Base-by-base conservation (phyloP, 106 monocot genomes). In the Dioscorea alata region DNA sequence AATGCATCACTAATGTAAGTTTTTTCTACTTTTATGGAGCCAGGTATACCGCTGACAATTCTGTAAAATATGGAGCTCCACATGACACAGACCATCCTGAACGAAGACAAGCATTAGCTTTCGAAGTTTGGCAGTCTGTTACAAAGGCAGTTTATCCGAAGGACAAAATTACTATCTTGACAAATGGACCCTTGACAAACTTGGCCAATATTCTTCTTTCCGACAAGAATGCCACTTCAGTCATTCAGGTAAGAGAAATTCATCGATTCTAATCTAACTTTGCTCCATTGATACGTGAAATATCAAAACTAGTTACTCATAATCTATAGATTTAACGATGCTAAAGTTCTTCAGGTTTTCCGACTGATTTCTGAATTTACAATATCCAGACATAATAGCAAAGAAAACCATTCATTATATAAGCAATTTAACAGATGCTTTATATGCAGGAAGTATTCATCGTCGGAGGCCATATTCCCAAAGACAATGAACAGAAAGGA, bases 151-250 rank as follows among this genome's bases (percentile, higher is more conserved):
- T 79, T 15, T 60, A 74, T 63, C 35, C 69, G 20, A 64, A 70
- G 57, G 54, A 74, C 7, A 91, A 82, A 70, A 80, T 96, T 58
- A 89, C 88, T 15, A 24, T 92, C 60, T 48, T 96, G 66, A 92
- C 91, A 13, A 92, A 77, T 66, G 91, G 96, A 52, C 96, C 96
- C 69, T 76, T 96, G 23, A 96, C 96, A 64, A 96, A 89, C 49
- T 74, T 96, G 59, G 96, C 88, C 60, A 82, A 83, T 19, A 92
- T 92, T 23, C 68, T 89, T 66, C 78, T 76, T 69, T 79, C 76
- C 20, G 82, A 92, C 69, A 67, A 74, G 17, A 82, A 64, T 61
- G 85, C 86, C 17, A 80, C 20, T 18, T 74, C 76, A 56, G 52
- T 69, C 23, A 96, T 96, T 74, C 42, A 96, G 86, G 91, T 96